Conservation (phyloP, 441 rosid species). For the Mallotus repandus region DNA sequence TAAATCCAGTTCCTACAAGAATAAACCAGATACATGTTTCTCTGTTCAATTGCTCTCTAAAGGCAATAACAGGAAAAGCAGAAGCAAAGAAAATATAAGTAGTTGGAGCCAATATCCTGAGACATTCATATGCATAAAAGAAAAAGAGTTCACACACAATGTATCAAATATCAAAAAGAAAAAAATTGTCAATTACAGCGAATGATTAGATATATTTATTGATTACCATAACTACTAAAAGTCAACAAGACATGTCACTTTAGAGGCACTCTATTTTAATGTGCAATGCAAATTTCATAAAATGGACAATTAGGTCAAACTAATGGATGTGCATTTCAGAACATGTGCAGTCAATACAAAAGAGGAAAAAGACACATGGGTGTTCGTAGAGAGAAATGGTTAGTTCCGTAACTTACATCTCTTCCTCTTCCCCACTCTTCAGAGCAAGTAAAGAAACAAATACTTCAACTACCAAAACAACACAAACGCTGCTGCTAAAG, state of each 20-base stretch:
- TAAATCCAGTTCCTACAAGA: not conserved
- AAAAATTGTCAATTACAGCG: too few species aligned
- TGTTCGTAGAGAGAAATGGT: not conserved
- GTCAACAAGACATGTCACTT: not conserved
- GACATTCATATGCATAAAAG: not conserved
- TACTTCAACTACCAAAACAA: not conserved
- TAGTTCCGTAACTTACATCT: slow-evolving; percentile 59
- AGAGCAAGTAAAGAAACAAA: slow-evolving; percentile 42
- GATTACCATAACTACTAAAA: too few species aligned
- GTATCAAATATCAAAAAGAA: not conserved
- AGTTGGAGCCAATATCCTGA: slow-evolving; percentile 79
- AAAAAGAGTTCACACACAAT: not conserved
- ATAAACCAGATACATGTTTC: slow-evolving; percentile 56
- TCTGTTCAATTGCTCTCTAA: slow-evolving; percentile 82
- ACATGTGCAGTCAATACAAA: not conserved
- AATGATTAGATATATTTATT: not conserved
- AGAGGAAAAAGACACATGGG: not conserved
- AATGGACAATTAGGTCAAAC: not conserved
- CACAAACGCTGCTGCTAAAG: not conserved
- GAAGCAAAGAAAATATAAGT: slow-evolving; percentile 86
- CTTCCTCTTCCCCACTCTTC: slow-evolving; percentile 92
- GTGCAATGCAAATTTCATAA: slow-evolving; percentile 1
- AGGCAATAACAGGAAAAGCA: slow-evolving; percentile 86
- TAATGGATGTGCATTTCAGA: not conserved
- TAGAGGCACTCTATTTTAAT: too few species aligned